Conservation (phyloP, 306 rosid genomes). For the Malus orientalis region DNA sequence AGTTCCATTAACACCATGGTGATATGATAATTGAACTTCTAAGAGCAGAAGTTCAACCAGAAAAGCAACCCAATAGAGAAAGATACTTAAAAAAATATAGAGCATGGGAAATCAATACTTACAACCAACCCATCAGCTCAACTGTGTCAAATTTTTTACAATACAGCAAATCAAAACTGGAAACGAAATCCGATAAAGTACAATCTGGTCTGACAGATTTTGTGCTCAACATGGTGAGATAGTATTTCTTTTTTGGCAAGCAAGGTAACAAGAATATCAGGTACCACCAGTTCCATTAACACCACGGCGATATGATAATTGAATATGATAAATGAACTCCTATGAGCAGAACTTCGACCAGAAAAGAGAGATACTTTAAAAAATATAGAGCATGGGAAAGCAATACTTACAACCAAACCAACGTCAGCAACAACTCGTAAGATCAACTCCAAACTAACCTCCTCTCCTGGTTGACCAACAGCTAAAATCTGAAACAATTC, state of each 20-base stretch:
- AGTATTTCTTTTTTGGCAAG: background rate
- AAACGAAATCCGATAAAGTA: background rate
- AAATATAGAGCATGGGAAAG: background rate
- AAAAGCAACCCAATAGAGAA: too few species aligned
- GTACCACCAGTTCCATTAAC: background rate
- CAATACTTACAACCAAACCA: slow-evolving; percentile 57
- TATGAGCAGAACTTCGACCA: background rate
- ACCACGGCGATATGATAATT: background rate
- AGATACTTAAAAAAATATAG: too few species aligned
- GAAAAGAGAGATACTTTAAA: slow-evolving; percentile 6
- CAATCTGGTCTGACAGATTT: background rate
- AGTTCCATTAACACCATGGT: background rate
- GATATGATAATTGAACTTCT: background rate
- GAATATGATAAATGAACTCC: background rate
- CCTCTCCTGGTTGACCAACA: slow-evolving; percentile 91
- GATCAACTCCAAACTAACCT: slow-evolving; percentile 88
- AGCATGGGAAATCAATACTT: too few species aligned
- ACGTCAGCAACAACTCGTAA: slow-evolving; percentile 95
- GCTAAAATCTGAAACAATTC: slow-evolving; percentile 54
- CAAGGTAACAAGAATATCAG: background rate
- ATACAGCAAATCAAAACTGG: background rate
- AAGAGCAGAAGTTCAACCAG: background rate
- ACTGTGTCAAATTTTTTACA: background rate
- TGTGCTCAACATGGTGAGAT: background rate
- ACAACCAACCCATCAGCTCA: background rate